Percentiles rank a stretch among this genome's conserved stretches.
Evolutionary conservation across 495 filamentous ascomycete species (phyloP).

Genomic region (Sordaria brevicollis): DNA sequence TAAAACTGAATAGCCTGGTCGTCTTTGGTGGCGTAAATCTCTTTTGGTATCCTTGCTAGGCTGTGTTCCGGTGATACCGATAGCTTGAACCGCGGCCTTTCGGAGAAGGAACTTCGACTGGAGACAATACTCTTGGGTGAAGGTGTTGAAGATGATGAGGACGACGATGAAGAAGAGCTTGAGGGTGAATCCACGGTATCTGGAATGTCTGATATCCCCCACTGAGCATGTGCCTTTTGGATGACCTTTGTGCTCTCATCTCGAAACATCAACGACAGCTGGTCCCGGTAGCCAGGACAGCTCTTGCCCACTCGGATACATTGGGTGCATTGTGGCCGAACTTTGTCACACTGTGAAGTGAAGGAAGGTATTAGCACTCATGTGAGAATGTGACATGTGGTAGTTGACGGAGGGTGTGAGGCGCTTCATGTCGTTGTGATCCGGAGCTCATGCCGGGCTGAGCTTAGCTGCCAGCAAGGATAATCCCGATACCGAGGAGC

Average conservation of each 20-base stretch:
- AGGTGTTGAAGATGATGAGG: constrained; percentile 1
- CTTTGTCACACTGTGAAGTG: constrained; percentile 50
- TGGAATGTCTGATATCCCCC: constrained; percentile 22
- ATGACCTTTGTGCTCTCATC: constrained; percentile 62
- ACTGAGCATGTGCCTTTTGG: constrained; percentile 48
- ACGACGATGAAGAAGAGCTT: constrained; percentile 18
- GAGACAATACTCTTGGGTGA: constrained; percentile 5
- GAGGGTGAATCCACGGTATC: constrained; percentile 13
- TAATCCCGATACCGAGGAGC: neutral
- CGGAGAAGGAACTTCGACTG: neutral
- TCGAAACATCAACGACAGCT: constrained; percentile 59
- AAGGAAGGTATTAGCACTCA: neutral
- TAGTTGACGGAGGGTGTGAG: too few species aligned
- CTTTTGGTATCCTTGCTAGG: constrained; percentile 1
- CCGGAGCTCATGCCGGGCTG: neutral
- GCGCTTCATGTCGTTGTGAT: neutral
- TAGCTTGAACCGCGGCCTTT: neutral
- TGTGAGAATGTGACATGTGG: too few species aligned
- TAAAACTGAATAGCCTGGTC: constrained; percentile 39
- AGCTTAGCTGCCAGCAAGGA: neutral
- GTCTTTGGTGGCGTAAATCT: constrained; percentile 18
- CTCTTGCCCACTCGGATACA: constrained; percentile 44
- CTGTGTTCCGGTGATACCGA: constrained; percentile 1
- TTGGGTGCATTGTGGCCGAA: constrained; percentile 54
- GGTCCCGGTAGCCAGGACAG: constrained; percentile 62